phyloP scores from a whole-genome alignment of 805 yeast species.

The Saccharomyces mikatae region DNA sequence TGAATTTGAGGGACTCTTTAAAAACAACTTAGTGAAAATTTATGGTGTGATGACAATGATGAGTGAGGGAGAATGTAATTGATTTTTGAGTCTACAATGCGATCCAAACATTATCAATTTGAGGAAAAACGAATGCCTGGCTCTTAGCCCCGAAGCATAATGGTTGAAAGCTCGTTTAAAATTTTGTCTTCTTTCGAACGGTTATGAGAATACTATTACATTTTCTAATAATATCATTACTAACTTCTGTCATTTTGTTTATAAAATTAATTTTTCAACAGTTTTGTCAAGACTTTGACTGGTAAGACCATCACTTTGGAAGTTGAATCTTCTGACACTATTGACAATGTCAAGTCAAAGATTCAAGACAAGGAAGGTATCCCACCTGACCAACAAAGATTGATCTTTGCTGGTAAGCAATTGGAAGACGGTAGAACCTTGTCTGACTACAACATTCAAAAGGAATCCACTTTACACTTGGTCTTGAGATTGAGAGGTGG shows the following conservation, averaged over 20 bases:
- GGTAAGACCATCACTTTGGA: conserved; percentile 96
- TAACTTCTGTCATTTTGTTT: background rate
- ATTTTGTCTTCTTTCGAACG: background rate
- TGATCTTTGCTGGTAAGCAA: conserved; percentile 99
- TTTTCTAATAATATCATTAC: background rate
- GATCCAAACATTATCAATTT: background rate
- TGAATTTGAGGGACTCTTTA: background rate
- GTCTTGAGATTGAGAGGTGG: conserved; percentile 97
- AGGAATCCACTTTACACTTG: conserved; percentile 96
- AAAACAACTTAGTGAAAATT: background rate
- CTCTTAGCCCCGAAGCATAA: background rate
- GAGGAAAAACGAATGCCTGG: background rate
- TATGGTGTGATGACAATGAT: background rate
- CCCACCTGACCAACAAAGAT: conserved; percentile 99
- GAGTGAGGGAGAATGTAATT: background rate
- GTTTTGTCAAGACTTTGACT: conserved; percentile 78
- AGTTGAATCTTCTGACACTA: conserved; percentile 98
- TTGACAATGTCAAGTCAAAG: conserved; percentile 97
- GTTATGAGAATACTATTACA: background rate
- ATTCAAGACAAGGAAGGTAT: conserved; percentile 99
- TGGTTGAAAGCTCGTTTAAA: background rate
- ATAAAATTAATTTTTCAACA: conserved; percentile 11
- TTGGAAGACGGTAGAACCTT: conserved; percentile 98
- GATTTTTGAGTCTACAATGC: background rate
- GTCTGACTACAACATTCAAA: conserved; percentile 99